Evolutionary conservation across 352 stramenopile species (phyloP).

Genomic region (Phytophthora palmivora): DNA sequence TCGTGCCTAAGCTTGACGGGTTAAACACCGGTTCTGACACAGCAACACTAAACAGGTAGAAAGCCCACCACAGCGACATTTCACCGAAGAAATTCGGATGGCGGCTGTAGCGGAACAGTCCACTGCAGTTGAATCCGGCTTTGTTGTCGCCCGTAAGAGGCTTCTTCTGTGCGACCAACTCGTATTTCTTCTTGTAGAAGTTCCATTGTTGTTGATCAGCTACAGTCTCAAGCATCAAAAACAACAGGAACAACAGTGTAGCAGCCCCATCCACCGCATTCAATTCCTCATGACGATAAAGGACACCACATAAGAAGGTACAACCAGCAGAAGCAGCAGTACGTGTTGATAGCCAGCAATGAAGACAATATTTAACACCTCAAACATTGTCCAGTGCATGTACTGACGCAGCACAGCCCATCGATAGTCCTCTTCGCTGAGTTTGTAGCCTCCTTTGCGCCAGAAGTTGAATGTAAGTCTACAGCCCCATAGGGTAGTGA

Average conservation of each 20-base stretch:
- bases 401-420: constrained; percentile 87
- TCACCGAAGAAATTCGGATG: constrained; percentile 96
- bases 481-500: constrained; percentile 89
- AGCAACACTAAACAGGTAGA: constrained; percentile 91
- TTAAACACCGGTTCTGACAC: constrained; percentile 62
- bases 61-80: constrained; percentile 91
- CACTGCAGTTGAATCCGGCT: constrained; percentile 83
- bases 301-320: constrained; percentile 79
- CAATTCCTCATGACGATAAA: constrained; percentile 51
- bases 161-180: constrained; percentile 53
- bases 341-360: constrained; percentile 92
- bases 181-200: constrained; percentile 92
- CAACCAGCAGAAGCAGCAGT: constrained; percentile 79
- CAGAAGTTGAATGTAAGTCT: constrained; percentile 93
- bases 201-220: constrained; percentile 94
- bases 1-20: constrained; percentile 77
- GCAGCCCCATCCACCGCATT: constrained; percentile 72
- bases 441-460: constrained; percentile 91
- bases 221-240: constrained; percentile 83
- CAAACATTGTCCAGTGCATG: constrained; percentile 84
- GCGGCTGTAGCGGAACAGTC: constrained; percentile 91
- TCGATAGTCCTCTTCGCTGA: constrained; percentile 93
- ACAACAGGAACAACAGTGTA: constrained; percentile 64
- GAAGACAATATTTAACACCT: constrained; percentile 92
- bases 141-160: constrained; percentile 75